Conservation (phyloP, 345 rosid species). For the Garcia nutans region DNA sequence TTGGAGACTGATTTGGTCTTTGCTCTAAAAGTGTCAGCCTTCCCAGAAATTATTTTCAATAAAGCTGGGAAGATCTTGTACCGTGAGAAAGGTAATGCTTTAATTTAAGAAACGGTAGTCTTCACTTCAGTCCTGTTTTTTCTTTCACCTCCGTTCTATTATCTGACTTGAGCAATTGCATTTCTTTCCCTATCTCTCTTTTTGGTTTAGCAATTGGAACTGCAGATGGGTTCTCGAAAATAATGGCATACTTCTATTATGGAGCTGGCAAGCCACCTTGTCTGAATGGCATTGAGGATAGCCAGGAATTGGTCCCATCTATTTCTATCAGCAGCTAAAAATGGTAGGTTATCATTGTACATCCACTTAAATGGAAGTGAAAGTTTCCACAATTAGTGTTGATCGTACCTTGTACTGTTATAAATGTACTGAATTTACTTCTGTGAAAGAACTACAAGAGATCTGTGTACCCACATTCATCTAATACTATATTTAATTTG, state of each 20-base stretch:
- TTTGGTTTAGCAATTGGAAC: slow-evolving; percentile 50
- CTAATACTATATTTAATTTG: neutral
- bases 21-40: slow-evolving; percentile 60
- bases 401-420: neutral
- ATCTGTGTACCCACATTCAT: neutral
- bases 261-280: slow-evolving; percentile 86
- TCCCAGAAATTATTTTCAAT: slow-evolving; percentile 79
- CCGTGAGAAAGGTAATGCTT: slow-evolving; percentile 70
- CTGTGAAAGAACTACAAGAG: neutral
- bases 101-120: neutral
- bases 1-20: slow-evolving; percentile 66
- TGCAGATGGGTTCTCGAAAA: slow-evolving; percentile 75
- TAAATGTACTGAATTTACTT: neutral
- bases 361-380: neutral
- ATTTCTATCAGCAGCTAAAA: slow-evolving; percentile 29
- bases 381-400: neutral
- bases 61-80: slow-evolving; percentile 82
- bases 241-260: slow-evolving; percentile 86
- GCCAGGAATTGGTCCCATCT: slow-evolving; percentile 59
- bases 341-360: slow-evolving; percentile 6
- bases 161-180: slow-evolving; percentile 8
- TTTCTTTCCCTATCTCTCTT: neutral
- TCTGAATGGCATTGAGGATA: slow-evolving; percentile 31
- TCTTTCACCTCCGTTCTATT: neutral
- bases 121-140: neutral